phyloP scores from a whole-genome alignment of 495 filamentous ascomycete genomes.

The Cercophora newfieldiana region DNA sequence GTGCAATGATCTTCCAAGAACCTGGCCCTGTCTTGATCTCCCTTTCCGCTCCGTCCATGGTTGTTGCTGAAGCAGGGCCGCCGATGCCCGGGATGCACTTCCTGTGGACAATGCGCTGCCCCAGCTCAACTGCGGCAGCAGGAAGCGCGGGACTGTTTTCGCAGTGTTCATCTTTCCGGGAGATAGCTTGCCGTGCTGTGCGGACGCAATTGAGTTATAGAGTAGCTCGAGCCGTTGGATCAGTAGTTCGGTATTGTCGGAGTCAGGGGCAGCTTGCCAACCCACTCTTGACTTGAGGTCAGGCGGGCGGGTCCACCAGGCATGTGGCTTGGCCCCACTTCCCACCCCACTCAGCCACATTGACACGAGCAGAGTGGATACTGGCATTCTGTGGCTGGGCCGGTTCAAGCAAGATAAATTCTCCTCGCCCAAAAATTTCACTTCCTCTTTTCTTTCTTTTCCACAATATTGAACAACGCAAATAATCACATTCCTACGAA shows the following conservation, averaged over 20 bases:
- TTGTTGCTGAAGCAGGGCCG: slow-evolving; percentile 20
- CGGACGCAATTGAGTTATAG: neutral
- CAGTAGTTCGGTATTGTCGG: neutral
- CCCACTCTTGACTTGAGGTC: neutral
- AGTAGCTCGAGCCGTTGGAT: neutral
- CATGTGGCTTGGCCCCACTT: slow-evolving; percentile 6
- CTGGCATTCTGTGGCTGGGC: neutral
- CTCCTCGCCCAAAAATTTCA: slow-evolving; percentile 21
- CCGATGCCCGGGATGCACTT: slow-evolving; percentile 13
- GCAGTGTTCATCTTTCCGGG: slow-evolving; percentile 27
- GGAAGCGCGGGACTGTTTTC: slow-evolving; percentile 49
- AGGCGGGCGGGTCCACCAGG: neutral
- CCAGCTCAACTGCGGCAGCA: slow-evolving; percentile 58
- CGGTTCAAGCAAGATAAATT: slow-evolving; percentile 26
- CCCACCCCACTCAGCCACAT: slow-evolving; percentile 7
- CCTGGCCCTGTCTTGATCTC: slow-evolving; percentile 10
- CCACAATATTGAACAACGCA: slow-evolving; percentile 55
- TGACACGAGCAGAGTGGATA: neutral
- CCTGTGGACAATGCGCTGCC: slow-evolving; percentile 27
- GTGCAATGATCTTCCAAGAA: slow-evolving; percentile 16
- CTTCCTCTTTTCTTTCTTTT: slow-evolving; percentile 30
- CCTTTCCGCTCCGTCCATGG: slow-evolving; percentile 1
- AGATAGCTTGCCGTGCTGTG: neutral
- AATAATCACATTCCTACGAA: slow-evolving; percentile 51
- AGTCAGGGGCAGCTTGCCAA: neutral